Percentiles rank a stretch among this genome's conserved stretches.
phyloP scores from a whole-genome alignment of 139 green algal species.

The Gonium pectorale region DNA sequence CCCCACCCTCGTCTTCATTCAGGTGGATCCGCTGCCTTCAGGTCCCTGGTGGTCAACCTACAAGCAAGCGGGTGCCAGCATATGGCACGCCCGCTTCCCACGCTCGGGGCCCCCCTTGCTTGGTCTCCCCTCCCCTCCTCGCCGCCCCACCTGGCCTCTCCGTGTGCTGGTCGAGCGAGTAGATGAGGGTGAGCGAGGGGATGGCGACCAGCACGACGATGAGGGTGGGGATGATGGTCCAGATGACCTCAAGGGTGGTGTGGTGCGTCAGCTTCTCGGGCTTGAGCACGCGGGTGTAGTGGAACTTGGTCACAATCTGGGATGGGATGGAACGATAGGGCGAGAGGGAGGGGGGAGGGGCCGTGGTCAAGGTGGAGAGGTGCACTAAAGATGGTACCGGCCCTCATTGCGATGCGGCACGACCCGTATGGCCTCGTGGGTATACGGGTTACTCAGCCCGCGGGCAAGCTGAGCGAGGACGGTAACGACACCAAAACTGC shows the following conservation, averaged over 20 bases:
- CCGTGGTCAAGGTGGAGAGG: background rate
- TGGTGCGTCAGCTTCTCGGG: slow-evolving; percentile 68
- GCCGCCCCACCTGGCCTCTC: slow-evolving; percentile 53
- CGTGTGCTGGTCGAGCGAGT: slow-evolving; percentile 66
- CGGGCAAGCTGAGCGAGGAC: too few species aligned
- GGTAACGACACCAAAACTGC: too few species aligned
- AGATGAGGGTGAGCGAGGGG: slow-evolving; percentile 67
- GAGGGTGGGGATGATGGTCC: slow-evolving; percentile 65
- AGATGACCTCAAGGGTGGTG: slow-evolving; percentile 65
- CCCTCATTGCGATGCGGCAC: too few species aligned
- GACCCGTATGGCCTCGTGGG: background rate
- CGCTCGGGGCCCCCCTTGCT: too few species aligned
- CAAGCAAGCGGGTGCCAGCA: too few species aligned
- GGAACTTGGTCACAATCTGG: slow-evolving; percentile 65
- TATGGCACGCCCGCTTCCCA: too few species aligned
- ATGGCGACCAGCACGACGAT: slow-evolving; percentile 60
- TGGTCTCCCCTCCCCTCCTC: background rate
- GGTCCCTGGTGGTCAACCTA: too few species aligned
- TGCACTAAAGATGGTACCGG: too few species aligned
- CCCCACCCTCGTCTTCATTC: too few species aligned
- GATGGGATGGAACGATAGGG: background rate
- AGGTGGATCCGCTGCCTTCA: too few species aligned
- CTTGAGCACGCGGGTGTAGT: slow-evolving; percentile 53
- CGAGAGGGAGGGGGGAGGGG: background rate
- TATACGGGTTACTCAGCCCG: background rate